phyloP scores from a whole-genome alignment of 306 rosid genomes.

The Canavalia gladiata region DNA sequence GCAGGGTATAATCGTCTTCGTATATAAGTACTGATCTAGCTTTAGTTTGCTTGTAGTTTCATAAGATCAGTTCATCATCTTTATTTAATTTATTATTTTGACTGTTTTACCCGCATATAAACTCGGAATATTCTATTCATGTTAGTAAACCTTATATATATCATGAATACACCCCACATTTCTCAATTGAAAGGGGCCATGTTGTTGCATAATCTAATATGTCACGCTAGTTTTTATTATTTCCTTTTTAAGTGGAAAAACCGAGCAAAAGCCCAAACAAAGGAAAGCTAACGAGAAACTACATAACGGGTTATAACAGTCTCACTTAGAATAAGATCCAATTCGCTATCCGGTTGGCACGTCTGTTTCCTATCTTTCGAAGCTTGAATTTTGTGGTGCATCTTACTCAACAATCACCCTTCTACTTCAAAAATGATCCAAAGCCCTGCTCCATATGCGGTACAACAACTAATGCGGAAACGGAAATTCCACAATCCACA shows the following conservation, averaged over 20 bases:
- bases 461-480: too few species aligned
- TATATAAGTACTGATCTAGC: constrained; percentile 18
- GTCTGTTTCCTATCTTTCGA: not conserved
- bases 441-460: too few species aligned
- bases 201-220: constrained; percentile 11
- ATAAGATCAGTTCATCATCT: constrained; percentile 10
- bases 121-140: not conserved
- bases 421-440: too few species aligned
- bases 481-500: too few species aligned
- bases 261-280: too few species aligned
- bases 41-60: constrained; percentile 22
- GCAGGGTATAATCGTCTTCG: constrained; percentile 18
- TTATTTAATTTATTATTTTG: constrained; percentile 34
- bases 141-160: not conserved
- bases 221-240: not conserved
- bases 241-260: not conserved
- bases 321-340: not conserved
- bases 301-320: too few species aligned
- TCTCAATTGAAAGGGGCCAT: not conserved
- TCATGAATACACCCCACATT: not conserved
- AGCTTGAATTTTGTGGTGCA: not conserved
- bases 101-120: constrained; percentile 5
- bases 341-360: not conserved
- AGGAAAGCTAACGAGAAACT: too few species aligned
- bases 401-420: not conserved